These are phyloP conservation scores for Cyclostephanos tholiformis DNA, from an alignment of 108 stramenopile genomes.

Conservation along the genomic window DNA sequence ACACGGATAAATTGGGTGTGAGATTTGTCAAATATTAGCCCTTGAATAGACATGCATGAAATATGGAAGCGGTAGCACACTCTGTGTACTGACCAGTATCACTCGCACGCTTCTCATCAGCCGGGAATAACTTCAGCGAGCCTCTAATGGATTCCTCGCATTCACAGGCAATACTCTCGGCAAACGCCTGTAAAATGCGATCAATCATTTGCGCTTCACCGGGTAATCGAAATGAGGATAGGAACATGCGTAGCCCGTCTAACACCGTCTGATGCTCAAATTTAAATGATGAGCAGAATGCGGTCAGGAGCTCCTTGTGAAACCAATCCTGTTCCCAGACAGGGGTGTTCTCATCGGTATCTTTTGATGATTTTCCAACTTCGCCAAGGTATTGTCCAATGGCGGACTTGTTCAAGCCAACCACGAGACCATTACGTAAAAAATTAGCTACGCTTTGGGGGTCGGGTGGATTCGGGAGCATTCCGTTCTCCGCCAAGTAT, in stretches of 20 bases:
- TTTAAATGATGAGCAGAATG: conserved; percentile 80
- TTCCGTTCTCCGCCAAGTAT: conserved; percentile 63
- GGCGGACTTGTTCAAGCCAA: conserved; percentile 86
- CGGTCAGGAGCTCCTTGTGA: conserved; percentile 83
- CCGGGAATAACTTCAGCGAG: conserved; percentile 66
- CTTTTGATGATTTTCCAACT: conserved; percentile 65
- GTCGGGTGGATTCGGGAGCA: conserved; percentile 76
- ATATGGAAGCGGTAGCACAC: background rate
- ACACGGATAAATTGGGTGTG: background rate
- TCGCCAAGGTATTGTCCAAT: conserved; percentile 93
- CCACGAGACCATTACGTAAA: conserved; percentile 85
- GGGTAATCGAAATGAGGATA: conserved; percentile 93
- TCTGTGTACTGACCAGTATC: conserved; percentile 56
- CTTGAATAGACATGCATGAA: background rate
- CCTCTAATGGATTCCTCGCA: conserved; percentile 80
- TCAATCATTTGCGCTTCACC: conserved; percentile 94
- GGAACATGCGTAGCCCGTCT: conserved; percentile 90
- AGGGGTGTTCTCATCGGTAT: conserved; percentile 63
- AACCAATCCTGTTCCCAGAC: conserved; percentile 83
- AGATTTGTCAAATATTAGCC: background rate
- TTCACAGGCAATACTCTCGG: conserved; percentile 73
- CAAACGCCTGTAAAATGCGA: conserved; percentile 88
- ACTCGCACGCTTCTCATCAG: conserved; percentile 82
- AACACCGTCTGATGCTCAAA: conserved; percentile 85
- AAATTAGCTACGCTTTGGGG: conserved; percentile 85